Conservation (phyloP, 495 filamentous ascomycete species). For the Xylaria venustula region DNA sequence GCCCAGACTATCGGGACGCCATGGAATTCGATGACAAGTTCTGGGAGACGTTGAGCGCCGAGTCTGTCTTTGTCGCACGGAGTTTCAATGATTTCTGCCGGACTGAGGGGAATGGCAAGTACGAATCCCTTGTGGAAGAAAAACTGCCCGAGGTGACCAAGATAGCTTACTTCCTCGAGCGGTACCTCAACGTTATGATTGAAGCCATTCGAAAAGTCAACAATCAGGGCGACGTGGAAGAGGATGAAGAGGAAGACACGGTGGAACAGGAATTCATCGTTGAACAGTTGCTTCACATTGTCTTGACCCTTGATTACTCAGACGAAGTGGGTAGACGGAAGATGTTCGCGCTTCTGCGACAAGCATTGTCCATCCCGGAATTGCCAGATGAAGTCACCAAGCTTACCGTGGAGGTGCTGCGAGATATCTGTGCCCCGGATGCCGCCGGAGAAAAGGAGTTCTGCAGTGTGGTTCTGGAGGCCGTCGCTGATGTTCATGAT, state of each 20-base stretch:
- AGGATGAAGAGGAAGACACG: slow-evolving; percentile 74
- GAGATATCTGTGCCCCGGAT: slow-evolving; percentile 75
- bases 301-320: slow-evolving; percentile 85
- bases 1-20: slow-evolving; percentile 83
- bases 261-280: slow-evolving; percentile 91
- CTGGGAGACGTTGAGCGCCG: slow-evolving; percentile 82
- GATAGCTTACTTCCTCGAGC: slow-evolving; percentile 77
- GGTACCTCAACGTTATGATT: slow-evolving; percentile 73
- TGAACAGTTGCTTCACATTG: slow-evolving; percentile 91
- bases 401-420: slow-evolving; percentile 78
- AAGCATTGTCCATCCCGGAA: slow-evolving; percentile 79
- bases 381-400: slow-evolving; percentile 91
- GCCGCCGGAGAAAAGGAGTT: slow-evolving; percentile 85
- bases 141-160: slow-evolving; percentile 94
- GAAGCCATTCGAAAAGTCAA: slow-evolving; percentile 61
- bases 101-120: slow-evolving; percentile 64
- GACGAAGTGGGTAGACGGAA: slow-evolving; percentile 92
- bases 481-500: slow-evolving; percentile 94
- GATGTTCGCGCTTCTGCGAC: slow-evolving; percentile 88
- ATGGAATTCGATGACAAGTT: slow-evolving; percentile 80
- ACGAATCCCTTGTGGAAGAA: slow-evolving; percentile 72
- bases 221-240: slow-evolving; percentile 49
- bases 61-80: slow-evolving; percentile 81
- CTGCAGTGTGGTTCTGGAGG: slow-evolving; percentile 87
- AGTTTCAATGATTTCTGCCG: slow-evolving; percentile 94